A percentile compares a stretch with the other conserved stretches of the same genome.
Conservation (phyloP, 352 stramenopile species). For the Aphanomyces invadans region DNA sequence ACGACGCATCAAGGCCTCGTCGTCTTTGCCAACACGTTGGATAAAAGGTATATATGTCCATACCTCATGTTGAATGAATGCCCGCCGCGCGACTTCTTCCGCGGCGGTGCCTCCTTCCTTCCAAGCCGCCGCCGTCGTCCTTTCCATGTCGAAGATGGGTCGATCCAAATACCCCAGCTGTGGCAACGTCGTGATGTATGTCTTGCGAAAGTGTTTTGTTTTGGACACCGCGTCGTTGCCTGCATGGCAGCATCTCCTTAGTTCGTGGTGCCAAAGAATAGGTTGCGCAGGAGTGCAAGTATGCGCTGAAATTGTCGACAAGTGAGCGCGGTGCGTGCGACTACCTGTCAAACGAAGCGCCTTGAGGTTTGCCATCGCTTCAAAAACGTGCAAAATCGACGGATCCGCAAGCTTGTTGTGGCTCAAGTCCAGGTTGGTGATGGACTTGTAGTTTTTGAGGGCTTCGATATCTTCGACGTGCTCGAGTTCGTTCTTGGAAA, state of each 20-base stretch:
- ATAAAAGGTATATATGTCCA: too few relatives aligned
- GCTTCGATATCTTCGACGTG: slow-evolving; percentile 61
- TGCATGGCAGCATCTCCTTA: slow-evolving; percentile 36
- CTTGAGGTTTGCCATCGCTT: slow-evolving; percentile 68
- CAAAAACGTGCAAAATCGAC: slow-evolving; percentile 69
- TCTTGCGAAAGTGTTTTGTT: slow-evolving; percentile 91
- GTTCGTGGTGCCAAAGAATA: neutral
- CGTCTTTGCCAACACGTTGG: too few relatives aligned
- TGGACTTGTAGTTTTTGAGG: slow-evolving; percentile 50
- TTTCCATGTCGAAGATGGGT: slow-evolving; percentile 90
- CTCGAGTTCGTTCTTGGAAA: slow-evolving; percentile 84
- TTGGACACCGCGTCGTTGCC: slow-evolving; percentile 89
- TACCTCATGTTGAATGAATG: slow-evolving; percentile 66
- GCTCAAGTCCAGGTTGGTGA: slow-evolving; percentile 90
- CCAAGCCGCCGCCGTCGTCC: slow-evolving; percentile 78
- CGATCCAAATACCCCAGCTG: slow-evolving; percentile 89
- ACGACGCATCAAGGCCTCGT: too few relatives aligned
- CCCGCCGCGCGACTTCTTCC: slow-evolving; percentile 65
- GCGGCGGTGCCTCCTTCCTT: slow-evolving; percentile 78
- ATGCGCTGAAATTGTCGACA: too few relatives aligned
- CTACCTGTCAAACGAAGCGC: slow-evolving; percentile 51
- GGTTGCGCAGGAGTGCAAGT: too few relatives aligned
- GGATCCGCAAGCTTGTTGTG: slow-evolving; percentile 86
- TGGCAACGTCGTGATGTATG: slow-evolving; percentile 78
- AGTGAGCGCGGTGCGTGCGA: too few relatives aligned